Conservation (phyloP, 2,329 filamentous ascomycete species). For the Daldinia sp. region DNA sequence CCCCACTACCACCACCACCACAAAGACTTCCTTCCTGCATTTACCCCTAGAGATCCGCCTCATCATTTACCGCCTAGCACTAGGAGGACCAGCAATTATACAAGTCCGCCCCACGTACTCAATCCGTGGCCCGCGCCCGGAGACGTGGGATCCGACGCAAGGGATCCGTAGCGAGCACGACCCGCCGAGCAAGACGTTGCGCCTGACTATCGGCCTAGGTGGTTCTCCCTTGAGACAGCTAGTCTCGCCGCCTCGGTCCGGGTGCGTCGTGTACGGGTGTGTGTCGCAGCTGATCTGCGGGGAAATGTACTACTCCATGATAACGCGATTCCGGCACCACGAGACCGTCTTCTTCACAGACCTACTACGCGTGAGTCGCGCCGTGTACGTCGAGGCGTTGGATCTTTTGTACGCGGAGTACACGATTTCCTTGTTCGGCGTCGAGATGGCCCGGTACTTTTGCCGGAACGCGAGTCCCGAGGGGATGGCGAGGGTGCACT, state of each 20-base stretch:
- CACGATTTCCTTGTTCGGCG: slow-evolving; percentile 41
- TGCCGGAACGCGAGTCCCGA: slow-evolving; percentile 42
- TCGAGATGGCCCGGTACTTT: slow-evolving; percentile 40
- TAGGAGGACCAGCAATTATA: slow-evolving; percentile 11
- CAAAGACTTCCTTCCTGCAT: slow-evolving; percentile 31
- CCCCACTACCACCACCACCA: background rate
- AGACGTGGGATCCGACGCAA: slow-evolving; percentile 18
- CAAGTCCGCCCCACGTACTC: slow-evolving; percentile 19
- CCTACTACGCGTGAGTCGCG: slow-evolving; percentile 34
- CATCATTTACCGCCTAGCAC: slow-evolving; percentile 31
- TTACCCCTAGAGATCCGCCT: slow-evolving; percentile 35
- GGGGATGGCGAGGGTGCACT: slow-evolving; percentile 33
- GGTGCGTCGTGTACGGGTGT: slow-evolving; percentile 15
- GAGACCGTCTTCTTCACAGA: slow-evolving; percentile 17
- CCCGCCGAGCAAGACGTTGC: slow-evolving; percentile 26
- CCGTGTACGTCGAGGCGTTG: slow-evolving; percentile 34
- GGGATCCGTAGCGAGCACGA: slow-evolving; percentile 36
- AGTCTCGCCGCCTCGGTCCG: slow-evolving; percentile 18
- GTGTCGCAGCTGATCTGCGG: slow-evolving; percentile 33
- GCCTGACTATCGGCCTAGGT: slow-evolving; percentile 27
- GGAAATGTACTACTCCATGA: background rate
- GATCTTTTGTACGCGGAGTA: slow-evolving; percentile 35
- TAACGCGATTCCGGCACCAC: slow-evolving; percentile 1
- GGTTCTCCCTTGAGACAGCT: slow-evolving; percentile 22
- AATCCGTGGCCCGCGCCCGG: slow-evolving; percentile 26